Evolutionary conservation across 2,329 filamentous ascomycete species (phyloP).

Genomic region (Drechslerella stenobrocha): DNA sequence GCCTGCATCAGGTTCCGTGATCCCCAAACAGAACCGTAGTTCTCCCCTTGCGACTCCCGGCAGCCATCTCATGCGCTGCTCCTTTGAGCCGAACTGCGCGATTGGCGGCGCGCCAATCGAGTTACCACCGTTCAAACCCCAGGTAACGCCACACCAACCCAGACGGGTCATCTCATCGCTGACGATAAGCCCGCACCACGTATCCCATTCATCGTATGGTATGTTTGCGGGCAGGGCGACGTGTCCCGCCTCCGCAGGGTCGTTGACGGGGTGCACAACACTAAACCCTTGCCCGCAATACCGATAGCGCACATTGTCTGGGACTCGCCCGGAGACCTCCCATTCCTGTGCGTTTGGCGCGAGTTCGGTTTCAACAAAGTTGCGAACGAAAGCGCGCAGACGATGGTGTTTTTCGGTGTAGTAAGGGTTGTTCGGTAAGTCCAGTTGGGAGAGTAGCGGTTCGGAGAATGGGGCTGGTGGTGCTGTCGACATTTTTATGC

Average conservation of each 20-base stretch:
- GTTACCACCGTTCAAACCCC: constrained; percentile 64
- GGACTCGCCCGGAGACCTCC: constrained; percentile 64
- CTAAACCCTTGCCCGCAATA: constrained; percentile 57
- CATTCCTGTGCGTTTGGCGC: constrained; percentile 66
- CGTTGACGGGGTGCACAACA: constrained; percentile 55
- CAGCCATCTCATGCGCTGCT: constrained; percentile 65
- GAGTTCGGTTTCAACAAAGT: constrained; percentile 65
- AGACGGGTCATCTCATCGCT: constrained; percentile 63
- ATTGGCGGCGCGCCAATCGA: constrained; percentile 68
- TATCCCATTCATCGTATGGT: constrained; percentile 60
- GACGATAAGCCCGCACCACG: constrained; percentile 63
- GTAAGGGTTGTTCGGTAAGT: constrained; percentile 55
- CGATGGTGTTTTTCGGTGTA: constrained; percentile 66
- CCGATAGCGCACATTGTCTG: constrained; percentile 56
- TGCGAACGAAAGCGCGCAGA: constrained; percentile 63
- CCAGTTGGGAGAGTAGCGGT: constrained; percentile 60
- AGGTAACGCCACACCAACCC: constrained; percentile 63
- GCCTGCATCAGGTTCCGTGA: constrained; percentile 61
- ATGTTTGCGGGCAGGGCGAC: constrained; percentile 59
- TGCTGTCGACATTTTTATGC: background rate
- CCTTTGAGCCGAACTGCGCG: constrained; percentile 65
- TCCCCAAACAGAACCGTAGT: constrained; percentile 65
- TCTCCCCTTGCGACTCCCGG: constrained; percentile 64
- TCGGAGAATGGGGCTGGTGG: constrained; percentile 56
- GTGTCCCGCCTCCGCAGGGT: constrained; percentile 52